Percentiles rank a stretch among this genome's conserved stretches.
These are phyloP conservation scores for Nannizziopsis arthrosporioides DNA, from an alignment of 2,329 filamentous ascomycete genomes.

Conservation along the genomic window DNA sequence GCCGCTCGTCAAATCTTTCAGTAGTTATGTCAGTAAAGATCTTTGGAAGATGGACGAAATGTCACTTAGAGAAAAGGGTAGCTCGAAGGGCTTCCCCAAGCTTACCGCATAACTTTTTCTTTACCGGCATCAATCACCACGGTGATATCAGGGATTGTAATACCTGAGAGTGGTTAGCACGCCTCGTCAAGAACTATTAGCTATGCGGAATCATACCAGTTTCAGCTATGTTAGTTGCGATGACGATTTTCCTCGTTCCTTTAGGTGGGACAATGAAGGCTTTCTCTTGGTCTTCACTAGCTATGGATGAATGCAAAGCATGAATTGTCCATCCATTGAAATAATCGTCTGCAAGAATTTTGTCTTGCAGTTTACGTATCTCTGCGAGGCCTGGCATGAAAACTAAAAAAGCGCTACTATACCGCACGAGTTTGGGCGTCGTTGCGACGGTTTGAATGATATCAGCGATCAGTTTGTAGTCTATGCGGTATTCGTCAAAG, in stretches of 20 bases:
- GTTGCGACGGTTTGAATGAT: constrained; percentile 66
- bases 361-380: constrained; percentile 76
- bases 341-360: constrained; percentile 61
- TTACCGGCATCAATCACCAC: constrained; percentile 95
- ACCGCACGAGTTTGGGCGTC: constrained; percentile 53
- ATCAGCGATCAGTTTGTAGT: constrained; percentile 73
- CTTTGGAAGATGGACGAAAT: neutral
- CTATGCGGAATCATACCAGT: constrained; percentile 49
- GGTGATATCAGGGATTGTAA: constrained; percentile 95
- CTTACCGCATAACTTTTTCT: constrained; percentile 73
- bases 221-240: constrained; percentile 96
- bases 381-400: constrained; percentile 93
- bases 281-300: constrained; percentile 89
- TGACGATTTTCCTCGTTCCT: constrained; percentile 79
- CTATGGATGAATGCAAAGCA: constrained; percentile 85
- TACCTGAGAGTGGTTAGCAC: constrained; percentile 31
- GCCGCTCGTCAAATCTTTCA: constrained; percentile 70
- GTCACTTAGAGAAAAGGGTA: neutral
- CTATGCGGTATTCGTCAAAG: constrained; percentile 83
- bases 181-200: neutral
- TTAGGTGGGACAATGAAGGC: constrained; percentile 77
- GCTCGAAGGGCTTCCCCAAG: neutral
- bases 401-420: constrained; percentile 83
- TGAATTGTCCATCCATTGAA: constrained; percentile 80
- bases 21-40: neutral